These are phyloP conservation scores for Daldinia loculata DNA, from an alignment of 495 filamentous ascomycete genomes.

Conservation along the genomic window DNA sequence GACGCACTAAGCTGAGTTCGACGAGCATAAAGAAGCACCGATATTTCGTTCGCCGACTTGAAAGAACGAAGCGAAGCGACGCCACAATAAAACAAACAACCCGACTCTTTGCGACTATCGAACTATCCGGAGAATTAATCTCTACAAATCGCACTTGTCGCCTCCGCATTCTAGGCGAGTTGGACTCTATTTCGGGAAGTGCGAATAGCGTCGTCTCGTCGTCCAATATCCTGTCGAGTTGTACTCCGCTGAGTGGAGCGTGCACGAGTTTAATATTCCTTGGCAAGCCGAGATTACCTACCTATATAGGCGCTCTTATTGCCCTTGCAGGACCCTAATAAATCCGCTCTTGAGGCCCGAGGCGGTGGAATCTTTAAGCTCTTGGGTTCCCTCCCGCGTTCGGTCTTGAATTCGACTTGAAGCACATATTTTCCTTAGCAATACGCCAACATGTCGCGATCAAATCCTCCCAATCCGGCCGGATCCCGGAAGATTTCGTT, in stretches of 20 bases:
- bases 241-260: conserved; percentile 34
- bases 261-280: conserved; percentile 24
- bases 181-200: conserved; percentile 15
- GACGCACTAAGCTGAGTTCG: conserved; percentile 28
- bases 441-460: conserved; percentile 50
- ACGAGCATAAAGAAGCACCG: conserved; percentile 32
- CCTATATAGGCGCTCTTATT: conserved; percentile 39
- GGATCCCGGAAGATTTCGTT: conserved; percentile 97
- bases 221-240: conserved; percentile 24
- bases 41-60: conserved; percentile 12
- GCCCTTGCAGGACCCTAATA: conserved; percentile 23
- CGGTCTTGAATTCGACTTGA: conserved; percentile 6
- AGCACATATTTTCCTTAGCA: conserved; percentile 4
- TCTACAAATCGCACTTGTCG: conserved; percentile 4
- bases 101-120: conserved; percentile 25
- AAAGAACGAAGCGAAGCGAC: conserved; percentile 28
- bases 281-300: conserved; percentile 41
- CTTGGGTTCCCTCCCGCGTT: conserved; percentile 7
- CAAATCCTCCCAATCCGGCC: conserved; percentile 53
- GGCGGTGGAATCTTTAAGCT: conserved; percentile 18
- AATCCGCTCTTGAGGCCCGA: conserved; percentile 24
- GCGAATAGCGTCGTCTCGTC: conserved; percentile 10
- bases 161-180: conserved; percentile 5
- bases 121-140: neutral
- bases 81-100: conserved; percentile 21